These are phyloP conservation scores for Amanita polypyramis DNA, from an alignment of 768 basidiomycete genomes.

Conservation along the genomic window DNA sequence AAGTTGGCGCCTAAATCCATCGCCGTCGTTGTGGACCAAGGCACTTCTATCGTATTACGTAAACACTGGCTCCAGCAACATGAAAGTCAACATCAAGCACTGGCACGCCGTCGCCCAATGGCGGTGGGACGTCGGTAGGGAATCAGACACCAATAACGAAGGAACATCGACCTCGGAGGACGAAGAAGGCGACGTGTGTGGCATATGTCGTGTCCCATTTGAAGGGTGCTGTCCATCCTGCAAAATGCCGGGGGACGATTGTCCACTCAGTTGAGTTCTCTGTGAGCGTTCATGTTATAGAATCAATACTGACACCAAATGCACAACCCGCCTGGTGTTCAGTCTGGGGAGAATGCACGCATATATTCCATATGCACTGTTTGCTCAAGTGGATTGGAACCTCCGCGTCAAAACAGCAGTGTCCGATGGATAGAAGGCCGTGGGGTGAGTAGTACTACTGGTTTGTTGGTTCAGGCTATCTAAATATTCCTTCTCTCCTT, in stretches of 20 bases:
- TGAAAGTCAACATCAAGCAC: slow-evolving; percentile 78
- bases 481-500: background rate
- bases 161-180: slow-evolving; percentile 31
- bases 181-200: slow-evolving; percentile 53
- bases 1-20: slow-evolving; percentile 63
- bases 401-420: slow-evolving; percentile 82
- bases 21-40: background rate
- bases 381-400: slow-evolving; percentile 94
- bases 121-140: slow-evolving; percentile 61
- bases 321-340: background rate
- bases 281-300: slow-evolving; percentile 17
- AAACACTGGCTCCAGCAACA: slow-evolving; percentile 18
- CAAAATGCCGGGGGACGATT: slow-evolving; percentile 95
- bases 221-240: slow-evolving; percentile 95
- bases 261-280: slow-evolving; percentile 61
- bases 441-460: slow-evolving; percentile 58
- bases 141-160: slow-evolving; percentile 17
- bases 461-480: background rate
- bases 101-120: slow-evolving; percentile 88
- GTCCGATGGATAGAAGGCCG: slow-evolving; percentile 93
- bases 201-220: slow-evolving; percentile 84
- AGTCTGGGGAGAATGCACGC: slow-evolving; percentile 98
- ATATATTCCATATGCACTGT: slow-evolving; percentile 99
- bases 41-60: slow-evolving; percentile 1
- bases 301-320: no score